Evolutionary conservation across 164 flowering plant species (phyloP), one percentile per base, ranked within the genome.

Genomic region (Aristolochia fimbriata): DNA sequence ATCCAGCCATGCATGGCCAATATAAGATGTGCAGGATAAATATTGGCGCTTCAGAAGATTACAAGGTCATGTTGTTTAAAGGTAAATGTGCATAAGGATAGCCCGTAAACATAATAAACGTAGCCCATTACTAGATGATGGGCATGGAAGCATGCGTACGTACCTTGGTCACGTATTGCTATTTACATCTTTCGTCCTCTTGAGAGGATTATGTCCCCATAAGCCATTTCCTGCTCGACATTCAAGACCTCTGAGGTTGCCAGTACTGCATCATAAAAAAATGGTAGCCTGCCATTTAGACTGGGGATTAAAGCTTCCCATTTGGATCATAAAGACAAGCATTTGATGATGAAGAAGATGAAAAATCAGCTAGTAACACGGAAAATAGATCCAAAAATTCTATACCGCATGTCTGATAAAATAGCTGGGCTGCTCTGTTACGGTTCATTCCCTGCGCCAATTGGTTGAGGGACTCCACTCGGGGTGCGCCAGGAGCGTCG

Each of bases 351-450:
- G 25, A 20, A 54, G 22, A 51, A 51, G 10, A 22, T 22, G 46
- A 7, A 15, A 47, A 54, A 15, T 14, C 25, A 24, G 15, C 17
- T n/a, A 13, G 24, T 12, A 19, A 15, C 24, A n/a, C 4, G 13
- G 22, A 25, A 51, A 24, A 62, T 7, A 37, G 43, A 25, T 20
- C 20, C 37, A 14, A 43, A 1, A 25, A 37, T 2, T 43, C 33
- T 6, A 57, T 83, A 93, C 99, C 96, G 65, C 89, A 90, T 24
- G 85, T 88, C 62, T 93, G 96, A 70, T 88, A 90, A 65, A 93
- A 90, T 47, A 93, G 82, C 55, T 65, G 72, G 49, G 99, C 92
- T 21, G 99, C 99, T 65, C 65, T 76, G 62, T 68, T 80, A 56
- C 77, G 68, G 76, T 70, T 76, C 90, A 86, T 79, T 60, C 97